Base-by-base conservation (phyloP, 306 rosid genomes). In the Casuarina glauca region DNA sequence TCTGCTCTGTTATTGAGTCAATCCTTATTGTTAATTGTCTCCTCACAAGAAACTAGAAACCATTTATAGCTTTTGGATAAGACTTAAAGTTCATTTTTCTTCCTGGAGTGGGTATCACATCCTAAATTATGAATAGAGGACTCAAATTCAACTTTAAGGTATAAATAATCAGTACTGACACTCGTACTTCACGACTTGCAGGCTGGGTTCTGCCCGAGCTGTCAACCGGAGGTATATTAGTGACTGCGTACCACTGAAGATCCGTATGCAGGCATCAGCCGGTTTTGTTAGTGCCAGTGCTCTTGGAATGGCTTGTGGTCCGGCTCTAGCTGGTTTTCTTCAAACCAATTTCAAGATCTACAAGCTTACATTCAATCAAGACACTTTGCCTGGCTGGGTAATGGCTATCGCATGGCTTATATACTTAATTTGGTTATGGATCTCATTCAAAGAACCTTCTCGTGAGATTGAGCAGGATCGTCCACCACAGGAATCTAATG, bases 261-360 rank as follows among this genome's bases (percentile, higher is more conserved):
- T 76, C 74, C 98, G 99, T 62, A 93, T 96, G 98, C 94, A 93
- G 84, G 99, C 99, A 73, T 96, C 99, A 19, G 99, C 99, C 4
- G 99, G 90, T 76, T 96, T 96, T 83, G 99, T 96, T 50, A 96
- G 99, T 84, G 98, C 98, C 17, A 96, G 99, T 62, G 99, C 99
- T 78, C 96, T 96, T 51, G 99, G 99, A 84, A 96, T 96, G 99
- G 99, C 99, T 77, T 90, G 97, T 78, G 99, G 99, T 83, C 99
- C 99, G 76, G 99, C 98, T 62, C 84, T 96, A 62, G 99, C 96
- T 75, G 99, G 97, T 73, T 69, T 93, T 62, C 94, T 96, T 80
- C 99, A 96, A 84, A 93, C 79, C 8, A 44, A 93, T 46, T 93
- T 96, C 78, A 91, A 86, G 87, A 82, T 96, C 85, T 89, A 79